Evolutionary conservation across 805 yeast species (phyloP).

Genomic region (Zygoascus bituminiphila): DNA sequence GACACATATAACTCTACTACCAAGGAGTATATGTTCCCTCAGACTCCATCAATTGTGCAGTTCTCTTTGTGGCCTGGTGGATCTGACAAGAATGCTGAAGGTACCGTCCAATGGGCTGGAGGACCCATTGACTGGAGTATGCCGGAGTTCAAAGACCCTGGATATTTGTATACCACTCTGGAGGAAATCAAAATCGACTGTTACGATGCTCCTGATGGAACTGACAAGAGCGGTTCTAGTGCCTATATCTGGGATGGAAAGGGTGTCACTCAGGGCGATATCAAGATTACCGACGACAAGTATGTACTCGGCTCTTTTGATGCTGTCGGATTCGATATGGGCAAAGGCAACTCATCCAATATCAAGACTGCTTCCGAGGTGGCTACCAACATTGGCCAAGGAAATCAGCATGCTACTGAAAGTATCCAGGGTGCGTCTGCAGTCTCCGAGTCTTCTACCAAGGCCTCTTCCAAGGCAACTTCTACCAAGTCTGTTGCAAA

Average conservation of each 20-base stretch:
- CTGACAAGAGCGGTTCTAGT: constrained; percentile 29
- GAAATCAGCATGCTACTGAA: constrained; percentile 2
- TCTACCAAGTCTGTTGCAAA: constrained; percentile 7
- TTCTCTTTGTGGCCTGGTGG: constrained; percentile 51
- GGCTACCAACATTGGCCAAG: constrained; percentile 10
- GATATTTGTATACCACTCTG: constrained; percentile 67
- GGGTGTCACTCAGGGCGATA: constrained; percentile 34
- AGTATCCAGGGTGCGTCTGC: constrained; percentile 11
- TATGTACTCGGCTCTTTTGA: constrained; percentile 52
- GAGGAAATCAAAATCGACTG: constrained; percentile 55
- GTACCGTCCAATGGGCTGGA: constrained; percentile 77
- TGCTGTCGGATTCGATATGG: constrained; percentile 54
- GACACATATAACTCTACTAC: constrained; percentile 50
- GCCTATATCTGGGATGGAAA: constrained; percentile 50
- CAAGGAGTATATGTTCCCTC: constrained; percentile 70
- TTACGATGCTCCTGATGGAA: constrained; percentile 59
- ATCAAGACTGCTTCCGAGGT: constrained; percentile 12
- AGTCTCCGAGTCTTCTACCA: constrained; percentile 8
- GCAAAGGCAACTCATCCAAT: constrained; percentile 18
- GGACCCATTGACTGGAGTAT: constrained; percentile 81
- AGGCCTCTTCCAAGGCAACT: constrained; percentile 6
- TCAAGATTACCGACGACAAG: constrained; percentile 54
- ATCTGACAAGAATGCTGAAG: constrained; percentile 40
- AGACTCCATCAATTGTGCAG: constrained; percentile 79
- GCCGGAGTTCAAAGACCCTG: constrained; percentile 59